These are phyloP conservation scores for Sordaria brevicollis DNA, from an alignment of 495 filamentous ascomycete species.

Conservation along the genomic window DNA sequence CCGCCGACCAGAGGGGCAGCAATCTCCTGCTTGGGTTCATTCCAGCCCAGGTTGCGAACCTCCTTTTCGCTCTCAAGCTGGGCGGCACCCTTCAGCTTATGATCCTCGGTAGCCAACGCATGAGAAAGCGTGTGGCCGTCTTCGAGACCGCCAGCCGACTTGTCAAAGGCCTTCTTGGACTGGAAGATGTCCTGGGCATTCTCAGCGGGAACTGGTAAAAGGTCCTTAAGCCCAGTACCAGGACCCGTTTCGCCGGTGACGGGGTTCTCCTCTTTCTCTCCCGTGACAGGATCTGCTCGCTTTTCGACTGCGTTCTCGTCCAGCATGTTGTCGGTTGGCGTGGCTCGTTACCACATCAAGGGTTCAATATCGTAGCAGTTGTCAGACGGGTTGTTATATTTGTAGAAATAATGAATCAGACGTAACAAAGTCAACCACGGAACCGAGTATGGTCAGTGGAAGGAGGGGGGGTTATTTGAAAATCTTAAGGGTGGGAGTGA, in stretches of 20 bases:
- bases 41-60: slow-evolving; percentile 67
- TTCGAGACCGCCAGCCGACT: slow-evolving; percentile 2
- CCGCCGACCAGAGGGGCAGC: slow-evolving; percentile 57
- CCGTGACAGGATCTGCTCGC: background rate
- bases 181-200: slow-evolving; percentile 17
- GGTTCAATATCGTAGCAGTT: background rate
- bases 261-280: background rate
- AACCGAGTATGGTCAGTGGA: background rate
- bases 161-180: slow-evolving; percentile 15
- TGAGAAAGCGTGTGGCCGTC: slow-evolving; percentile 29
- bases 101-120: slow-evolving; percentile 21
- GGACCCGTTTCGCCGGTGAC: slow-evolving; percentile 13
- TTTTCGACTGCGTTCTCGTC: background rate
- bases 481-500: background rate
- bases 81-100: slow-evolving; percentile 23
- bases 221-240: slow-evolving; percentile 16
- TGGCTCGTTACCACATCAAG: background rate
- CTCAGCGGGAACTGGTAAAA: slow-evolving; percentile 25
- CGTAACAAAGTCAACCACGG: background rate
- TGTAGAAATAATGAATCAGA: background rate
- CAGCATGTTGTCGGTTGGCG: background rate
- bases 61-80: slow-evolving; percentile 30
- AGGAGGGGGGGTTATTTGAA: background rate
- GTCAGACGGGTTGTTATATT: background rate
- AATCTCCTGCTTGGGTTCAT: slow-evolving; percentile 46